Percentiles rank a stretch among this genome's conserved stretches.
phyloP scores from a whole-genome alignment of 306 rosid genomes.

The Aeschynomene evenia region DNA sequence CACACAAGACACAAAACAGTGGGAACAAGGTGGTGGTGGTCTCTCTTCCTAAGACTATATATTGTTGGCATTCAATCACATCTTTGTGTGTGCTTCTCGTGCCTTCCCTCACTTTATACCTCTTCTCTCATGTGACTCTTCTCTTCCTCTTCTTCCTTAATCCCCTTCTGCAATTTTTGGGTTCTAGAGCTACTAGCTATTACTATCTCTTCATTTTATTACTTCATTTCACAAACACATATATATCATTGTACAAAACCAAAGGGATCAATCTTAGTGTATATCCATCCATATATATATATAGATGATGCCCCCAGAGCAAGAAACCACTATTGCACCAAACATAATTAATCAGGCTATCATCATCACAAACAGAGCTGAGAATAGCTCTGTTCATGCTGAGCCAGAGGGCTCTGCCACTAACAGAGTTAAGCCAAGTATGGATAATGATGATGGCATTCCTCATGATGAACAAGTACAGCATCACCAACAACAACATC shows the following conservation, averaged over 20 bases:
- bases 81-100: conserved; percentile 34
- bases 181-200: too few relatives aligned
- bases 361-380: conserved; percentile 38
- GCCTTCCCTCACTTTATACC: conserved; percentile 11
- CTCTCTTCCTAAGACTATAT: conserved; percentile 37
- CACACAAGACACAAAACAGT: background rate
- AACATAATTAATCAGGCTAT: conserved; percentile 36
- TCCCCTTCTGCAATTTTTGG: background rate
- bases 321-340: conserved; percentile 52
- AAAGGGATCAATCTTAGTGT: too few relatives aligned
- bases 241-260: background rate
- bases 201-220: background rate
- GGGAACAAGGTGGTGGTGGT: background rate
- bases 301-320: conserved; percentile 83
- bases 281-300: too few relatives aligned
- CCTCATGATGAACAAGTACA: background rate
- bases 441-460: conserved; percentile 35
- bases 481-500: background rate
- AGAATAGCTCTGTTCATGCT: conserved; percentile 45
- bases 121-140: conserved; percentile 36
- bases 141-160: background rate
- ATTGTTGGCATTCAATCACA: conserved; percentile 30
- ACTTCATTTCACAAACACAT: background rate
- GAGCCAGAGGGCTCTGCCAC: conserved; percentile 36
- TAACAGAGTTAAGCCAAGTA: conserved; percentile 29